These are phyloP conservation scores for Pyrus betulifolia DNA, from an alignment of 306 rosid genomes.

Conservation along the genomic window DNA sequence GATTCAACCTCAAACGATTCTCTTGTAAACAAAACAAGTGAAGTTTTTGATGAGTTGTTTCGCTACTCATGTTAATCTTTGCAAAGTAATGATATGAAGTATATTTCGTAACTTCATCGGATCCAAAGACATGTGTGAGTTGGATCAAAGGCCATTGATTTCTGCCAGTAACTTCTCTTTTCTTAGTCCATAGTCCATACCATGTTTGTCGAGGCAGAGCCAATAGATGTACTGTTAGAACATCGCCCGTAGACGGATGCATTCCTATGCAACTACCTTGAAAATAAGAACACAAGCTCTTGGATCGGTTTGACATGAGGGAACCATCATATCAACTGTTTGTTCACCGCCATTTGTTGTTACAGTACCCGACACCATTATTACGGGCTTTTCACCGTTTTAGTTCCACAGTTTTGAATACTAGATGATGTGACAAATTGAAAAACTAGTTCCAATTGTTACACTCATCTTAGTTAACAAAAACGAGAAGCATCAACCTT, in stretches of 20 bases:
- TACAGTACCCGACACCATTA: conserved; percentile 66
- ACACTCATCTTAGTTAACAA: neutral
- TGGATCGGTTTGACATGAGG: conserved; percentile 36
- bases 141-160: conserved; percentile 25
- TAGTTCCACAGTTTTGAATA: neutral
- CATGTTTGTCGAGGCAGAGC: conserved; percentile 68
- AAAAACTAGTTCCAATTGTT: neutral
- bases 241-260: conserved; percentile 71
- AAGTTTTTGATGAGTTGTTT: no score
- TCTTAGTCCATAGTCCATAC: conserved; percentile 55
- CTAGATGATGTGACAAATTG: neutral
- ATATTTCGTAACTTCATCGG: no score
- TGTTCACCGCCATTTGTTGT: conserved; percentile 42
- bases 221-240: conserved; percentile 67
- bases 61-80: no score
- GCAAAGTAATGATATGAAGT: no score
- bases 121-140: no score
- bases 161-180: conserved; percentile 50
- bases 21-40: no score
- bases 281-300: conserved; percentile 37
- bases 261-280: conserved; percentile 62
- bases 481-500: neutral
- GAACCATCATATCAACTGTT: conserved; percentile 62
- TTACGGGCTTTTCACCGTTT: conserved; percentile 20
- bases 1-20: no score